Evolutionary conservation across 2,329 filamentous ascomycete species (phyloP), one percentile per base, ranked within the genome.

Genomic region (Akanthomyces dipterigenus): DNA sequence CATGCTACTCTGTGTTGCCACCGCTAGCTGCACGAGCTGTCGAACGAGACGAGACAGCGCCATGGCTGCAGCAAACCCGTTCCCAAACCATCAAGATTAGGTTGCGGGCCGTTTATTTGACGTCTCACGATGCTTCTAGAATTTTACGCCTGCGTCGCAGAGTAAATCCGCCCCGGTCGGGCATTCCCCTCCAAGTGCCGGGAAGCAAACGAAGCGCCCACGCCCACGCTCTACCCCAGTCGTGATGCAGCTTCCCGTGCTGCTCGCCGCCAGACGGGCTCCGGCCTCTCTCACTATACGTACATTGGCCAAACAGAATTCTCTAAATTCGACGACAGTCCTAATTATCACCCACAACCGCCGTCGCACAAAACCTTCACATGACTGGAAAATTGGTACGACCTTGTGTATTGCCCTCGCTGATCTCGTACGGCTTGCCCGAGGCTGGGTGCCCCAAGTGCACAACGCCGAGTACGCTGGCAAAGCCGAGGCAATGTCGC

Each of bases 21-120:
- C 57, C 57, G 14, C 57, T 60, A 60, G 49, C 57, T 60, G 31
- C 26, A 53, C 38, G 56, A 26, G 28, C 38, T 59, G 24, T 12
- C 24, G 7, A 53, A 53, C 24, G 8, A 28, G 26, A 48, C 56
- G 22, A 59, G 38, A 28, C 55, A 55, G 8, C 26, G 22, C 26
- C 34, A 5, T 18, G 24, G 22, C 34, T 38, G 31, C 45, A 43
- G 5, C n/a, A 34, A 34, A 50, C 40, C 26, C 16, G 9, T 50
- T 36, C 28, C 46, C 45, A 43, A 50, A 56, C 54, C 28, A 45
- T 48, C 42, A 12, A 38, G 4, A 40, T 48, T 38, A 8, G 20
- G 12, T 38, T 24, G 28, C n/a, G 28, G 28, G 26, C 54, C 54
- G n/a, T 43, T 28, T 54, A 20, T n/a, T 46, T 16, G 5, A 9